phyloP scores from a whole-genome alignment of 2,329 filamentous ascomycete species.

The Emmonsia crescens region DNA sequence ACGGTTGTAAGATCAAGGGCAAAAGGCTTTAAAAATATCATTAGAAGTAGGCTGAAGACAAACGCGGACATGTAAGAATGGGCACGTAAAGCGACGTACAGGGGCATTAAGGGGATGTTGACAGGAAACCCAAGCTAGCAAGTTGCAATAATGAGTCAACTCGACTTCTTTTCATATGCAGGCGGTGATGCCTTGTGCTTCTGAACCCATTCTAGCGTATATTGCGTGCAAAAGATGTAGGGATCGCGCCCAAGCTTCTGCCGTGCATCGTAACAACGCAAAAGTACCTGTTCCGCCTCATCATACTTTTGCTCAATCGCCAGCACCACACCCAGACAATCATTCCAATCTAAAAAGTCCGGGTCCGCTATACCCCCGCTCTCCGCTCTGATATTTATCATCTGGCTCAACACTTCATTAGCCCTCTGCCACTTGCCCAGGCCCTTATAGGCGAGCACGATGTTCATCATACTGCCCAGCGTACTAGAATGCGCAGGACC shows the following conservation, averaged over 20 bases:
- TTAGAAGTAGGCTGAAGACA: not conserved
- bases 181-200: not conserved
- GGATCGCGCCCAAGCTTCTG: not conserved
- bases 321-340: not conserved
- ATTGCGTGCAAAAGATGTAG: not conserved
- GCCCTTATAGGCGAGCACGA: slow-evolving; percentile 1
- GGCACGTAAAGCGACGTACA: not conserved
- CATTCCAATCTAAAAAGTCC: slow-evolving; percentile 1
- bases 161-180: not conserved
- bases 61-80: not conserved
- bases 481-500: not conserved
- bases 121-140: too few relatives aligned
- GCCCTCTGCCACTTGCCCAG: not conserved
- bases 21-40: not conserved
- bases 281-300: not conserved
- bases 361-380: not conserved
- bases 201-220: not conserved
- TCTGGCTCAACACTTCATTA: not conserved
- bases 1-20: not conserved
- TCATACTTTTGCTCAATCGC: not conserved
- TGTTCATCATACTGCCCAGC: not conserved
- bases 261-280: not conserved
- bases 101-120: not conserved
- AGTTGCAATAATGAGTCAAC: not conserved
- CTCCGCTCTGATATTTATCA: not conserved